Evolutionary conservation across 2,329 filamentous ascomycete genomes (phyloP), one percentile per base, ranked within the genome.

Genomic region (Diaporthe ilicicola): DNA sequence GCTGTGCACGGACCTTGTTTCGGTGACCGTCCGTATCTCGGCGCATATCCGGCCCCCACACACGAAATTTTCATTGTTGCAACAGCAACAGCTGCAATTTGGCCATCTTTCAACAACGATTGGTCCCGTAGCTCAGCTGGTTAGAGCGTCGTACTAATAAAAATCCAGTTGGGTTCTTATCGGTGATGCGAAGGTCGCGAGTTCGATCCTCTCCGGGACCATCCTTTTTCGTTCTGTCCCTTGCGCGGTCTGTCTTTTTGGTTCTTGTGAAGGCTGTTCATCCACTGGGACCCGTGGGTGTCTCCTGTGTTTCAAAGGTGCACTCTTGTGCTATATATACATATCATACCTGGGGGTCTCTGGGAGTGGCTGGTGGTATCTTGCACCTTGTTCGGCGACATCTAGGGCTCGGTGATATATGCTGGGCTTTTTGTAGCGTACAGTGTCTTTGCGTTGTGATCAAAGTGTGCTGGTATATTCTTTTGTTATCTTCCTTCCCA

Each of bases 141-240:
- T 70, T 48, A 70, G 69, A 70, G 69, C 69, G 69, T 70, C 53
- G 69, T 70, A 70, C 69, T 70, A 70, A 70, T 70, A 70, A 39
- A 48, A 34, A 61, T 37, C 44, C 27, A 6, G 6, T 54, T 19
- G 19, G 34, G 42, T n/a, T 42, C 53, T 42, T 13, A 56, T 48
- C 12, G 8, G 62, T 70, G 42, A 70, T 70, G 69, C 69, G 51
- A 70, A 70, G 69, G 69, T 53, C 62, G 69, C 61, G 69, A 59
- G 69, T 70, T 70, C 69, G 69, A 70, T 67, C 67, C 67, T 54
- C 67, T 70, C 59, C 67, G 67, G 67, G 67, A 70, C 67, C 67
- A 70, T 12, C 10, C 44, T 1, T 37, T 37, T 4, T 48, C 27
- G 48, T 50, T 70, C 4, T 34, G 4, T 4, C 4, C 32, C 32